Evolutionary conservation across 805 yeast genomes (phyloP).

Genomic region (Gaillardinia entomophila): DNA sequence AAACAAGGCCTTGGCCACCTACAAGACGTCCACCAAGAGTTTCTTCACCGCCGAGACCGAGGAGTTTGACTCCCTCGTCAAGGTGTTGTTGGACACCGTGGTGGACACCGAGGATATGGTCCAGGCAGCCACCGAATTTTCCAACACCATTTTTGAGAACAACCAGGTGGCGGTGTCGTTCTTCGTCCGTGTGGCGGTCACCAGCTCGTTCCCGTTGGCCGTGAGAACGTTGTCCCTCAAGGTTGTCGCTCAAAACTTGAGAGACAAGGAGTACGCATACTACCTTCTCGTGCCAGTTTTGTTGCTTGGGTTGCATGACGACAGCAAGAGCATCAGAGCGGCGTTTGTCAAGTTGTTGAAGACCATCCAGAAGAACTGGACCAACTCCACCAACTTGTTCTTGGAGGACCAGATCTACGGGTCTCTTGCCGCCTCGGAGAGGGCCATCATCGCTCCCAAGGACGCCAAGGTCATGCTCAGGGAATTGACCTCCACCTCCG

Average conservation of each 20-base stretch:
- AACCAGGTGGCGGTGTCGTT: slow-evolving; percentile 46
- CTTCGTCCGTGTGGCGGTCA: slow-evolving; percentile 48
- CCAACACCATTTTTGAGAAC: not conserved
- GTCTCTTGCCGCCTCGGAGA: slow-evolving; percentile 29
- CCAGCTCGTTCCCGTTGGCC: slow-evolving; percentile 54
- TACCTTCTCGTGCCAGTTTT: slow-evolving; percentile 57
- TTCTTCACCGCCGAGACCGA: slow-evolving; percentile 31
- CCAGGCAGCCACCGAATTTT: slow-evolving; percentile 3
- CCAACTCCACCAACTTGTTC: slow-evolving; percentile 26
- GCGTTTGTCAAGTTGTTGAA: slow-evolving; percentile 15
- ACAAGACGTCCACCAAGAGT: slow-evolving; percentile 16
- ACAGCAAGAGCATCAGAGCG: slow-evolving; percentile 45
- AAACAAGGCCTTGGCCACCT: slow-evolving; percentile 8
- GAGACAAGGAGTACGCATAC: slow-evolving; percentile 20
- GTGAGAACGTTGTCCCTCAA: slow-evolving; percentile 41
- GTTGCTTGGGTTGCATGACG: slow-evolving; percentile 48
- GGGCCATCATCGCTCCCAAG: slow-evolving; percentile 58
- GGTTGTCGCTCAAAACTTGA: slow-evolving; percentile 11
- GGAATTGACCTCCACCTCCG: slow-evolving; percentile 11
- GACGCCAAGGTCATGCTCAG: slow-evolving; percentile 48
- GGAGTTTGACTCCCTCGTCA: slow-evolving; percentile 38
- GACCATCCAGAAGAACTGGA: slow-evolving; percentile 26
- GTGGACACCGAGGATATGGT: slow-evolving; percentile 8
- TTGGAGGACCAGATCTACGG: slow-evolving; percentile 59
- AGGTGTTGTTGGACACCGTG: slow-evolving; percentile 42